A percentile compares a stretch with the other conserved stretches of the same genome.
Conservation (phyloP, 148 eudicot species). For the Simmondsia chinensis region DNA sequence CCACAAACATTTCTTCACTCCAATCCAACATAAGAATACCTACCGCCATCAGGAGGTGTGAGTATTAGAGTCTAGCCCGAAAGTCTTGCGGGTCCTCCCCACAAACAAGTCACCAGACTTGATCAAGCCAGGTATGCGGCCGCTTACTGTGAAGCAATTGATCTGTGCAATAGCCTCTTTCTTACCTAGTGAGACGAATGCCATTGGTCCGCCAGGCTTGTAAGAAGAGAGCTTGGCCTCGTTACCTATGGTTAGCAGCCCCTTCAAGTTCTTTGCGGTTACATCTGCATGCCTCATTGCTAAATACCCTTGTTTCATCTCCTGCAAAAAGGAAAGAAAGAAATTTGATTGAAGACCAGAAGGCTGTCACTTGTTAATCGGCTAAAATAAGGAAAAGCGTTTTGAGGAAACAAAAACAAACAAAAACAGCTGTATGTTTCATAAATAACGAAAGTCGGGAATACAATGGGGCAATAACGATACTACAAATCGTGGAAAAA, state of each 20-base stretch:
- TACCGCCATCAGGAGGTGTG: too few species aligned
- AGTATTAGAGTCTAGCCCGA: conserved; percentile 19
- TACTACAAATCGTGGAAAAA: too few species aligned
- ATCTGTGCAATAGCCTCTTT: conserved; percentile 36
- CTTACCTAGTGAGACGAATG: conserved; percentile 39
- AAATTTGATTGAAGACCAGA: too few species aligned
- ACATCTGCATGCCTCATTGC: conserved; percentile 36
- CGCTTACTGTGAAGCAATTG: conserved; percentile 23
- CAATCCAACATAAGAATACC: too few species aligned
- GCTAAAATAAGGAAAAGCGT: too few species aligned
- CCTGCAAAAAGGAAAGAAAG: conserved; percentile 11
- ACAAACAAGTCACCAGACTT: conserved; percentile 53
- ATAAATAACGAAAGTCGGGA: too few species aligned
- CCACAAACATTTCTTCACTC: too few species aligned
- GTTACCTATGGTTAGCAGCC: conserved; percentile 20
- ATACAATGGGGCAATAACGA: too few species aligned
- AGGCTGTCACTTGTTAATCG: too few species aligned
- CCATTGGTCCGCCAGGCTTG: conserved; percentile 26
- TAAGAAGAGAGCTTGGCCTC: conserved; percentile 20
- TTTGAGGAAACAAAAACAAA: too few species aligned
- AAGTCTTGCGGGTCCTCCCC: conserved; percentile 35
- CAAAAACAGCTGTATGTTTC: too few species aligned
- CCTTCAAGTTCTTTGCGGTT: conserved; percentile 28
- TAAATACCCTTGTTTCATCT: conserved; percentile 44
- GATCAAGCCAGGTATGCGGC: conserved; percentile 30